Percentiles rank a stretch among this genome's conserved stretches.
Conservation (phyloP, 179 eudicot genomes). For the Camellia oleifera region DNA sequence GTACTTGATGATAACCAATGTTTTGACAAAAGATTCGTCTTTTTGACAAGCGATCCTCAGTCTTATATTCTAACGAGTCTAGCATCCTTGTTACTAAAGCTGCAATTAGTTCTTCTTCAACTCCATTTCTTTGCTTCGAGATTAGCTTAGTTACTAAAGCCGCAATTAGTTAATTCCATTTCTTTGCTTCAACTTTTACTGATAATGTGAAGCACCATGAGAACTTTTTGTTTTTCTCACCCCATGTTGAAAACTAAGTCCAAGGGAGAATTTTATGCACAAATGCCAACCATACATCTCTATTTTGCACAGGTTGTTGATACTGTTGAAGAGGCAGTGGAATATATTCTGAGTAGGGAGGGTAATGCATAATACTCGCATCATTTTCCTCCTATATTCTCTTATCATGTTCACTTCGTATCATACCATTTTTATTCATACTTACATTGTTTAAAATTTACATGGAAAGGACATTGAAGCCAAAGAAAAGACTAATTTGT, state of each 20-base stretch:
- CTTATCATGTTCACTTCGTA: too few species aligned
- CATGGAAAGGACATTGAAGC: too few species aligned
- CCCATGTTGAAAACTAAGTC: not conserved
- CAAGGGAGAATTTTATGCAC: not conserved
- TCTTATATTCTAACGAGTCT: not conserved
- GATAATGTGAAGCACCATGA: too few species aligned
- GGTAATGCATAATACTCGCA: not conserved
- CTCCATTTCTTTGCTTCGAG: too few species aligned
- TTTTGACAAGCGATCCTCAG: not conserved
- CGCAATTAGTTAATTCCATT: not conserved
- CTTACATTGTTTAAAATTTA: too few species aligned
- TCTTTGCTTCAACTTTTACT: too few species aligned
- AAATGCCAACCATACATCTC: not conserved
- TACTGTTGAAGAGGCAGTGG: constrained; percentile 19
- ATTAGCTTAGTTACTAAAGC: not conserved
- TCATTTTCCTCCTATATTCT: not conserved
- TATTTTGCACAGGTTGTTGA: constrained; percentile 47
- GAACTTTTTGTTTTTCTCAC: not conserved
- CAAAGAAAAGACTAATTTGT: too few species aligned
- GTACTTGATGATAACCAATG: not conserved
- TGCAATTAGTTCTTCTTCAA: not conserved
- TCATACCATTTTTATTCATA: too few species aligned
- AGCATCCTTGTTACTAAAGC: not conserved
- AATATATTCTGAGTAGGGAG: constrained; percentile 53
- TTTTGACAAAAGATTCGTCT: not conserved